Base-by-base conservation (phyloP, 2,329 filamentous ascomycete species). In the Penicillium sumatraense region DNA sequence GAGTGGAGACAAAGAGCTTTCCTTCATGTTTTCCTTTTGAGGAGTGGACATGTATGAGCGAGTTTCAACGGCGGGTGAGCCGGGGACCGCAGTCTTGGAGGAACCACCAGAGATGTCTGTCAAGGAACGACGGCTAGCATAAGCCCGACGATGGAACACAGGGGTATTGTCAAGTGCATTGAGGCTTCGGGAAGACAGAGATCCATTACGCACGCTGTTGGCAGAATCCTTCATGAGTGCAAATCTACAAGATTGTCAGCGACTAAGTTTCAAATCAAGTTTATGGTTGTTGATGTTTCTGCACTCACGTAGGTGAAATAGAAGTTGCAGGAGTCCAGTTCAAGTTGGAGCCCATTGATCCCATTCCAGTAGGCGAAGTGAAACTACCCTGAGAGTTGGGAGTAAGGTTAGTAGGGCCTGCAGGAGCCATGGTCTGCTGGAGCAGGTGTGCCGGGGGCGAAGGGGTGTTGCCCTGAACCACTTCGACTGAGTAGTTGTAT, bases 401-500 rank as follows among this genome's bases (percentile, higher is more conserved):
- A 41, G 75, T 78, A 54, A 78, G 62, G 53, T 77, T n/a, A n/a
- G n/a, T n/a, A n/a, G n/a, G n/a, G n/a, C n/a, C n/a, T n/a, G n/a
- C n/a, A 75, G 41, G 71, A 71, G 45, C 62, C 65, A n/a, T n/a
- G 21, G 69, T 66, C 59, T 75, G 75, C 53, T 74, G 74, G 42
- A 77, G 63, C 56, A 75, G 76, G 40, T 72, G 71, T 54, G 77
- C 53, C 6, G 71, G 72, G 27, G 78, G 76, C 24, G 78, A 79
- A 4, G 78, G 78, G 55, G 75, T 76, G 14, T 71, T 71, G 16
- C 73, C 73, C 49, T 76, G 73, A 13, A 78, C 76, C 31, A 79
- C 72, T 56, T 79, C 78, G 44, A 80, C 78, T 2, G 77, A 79
- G 54, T 76, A 79, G 67, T 93, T 93, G 78, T 98, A 98, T 79